Conservation (phyloP, 768 basidiomycete species). For the Dendrothele bispora region DNA sequence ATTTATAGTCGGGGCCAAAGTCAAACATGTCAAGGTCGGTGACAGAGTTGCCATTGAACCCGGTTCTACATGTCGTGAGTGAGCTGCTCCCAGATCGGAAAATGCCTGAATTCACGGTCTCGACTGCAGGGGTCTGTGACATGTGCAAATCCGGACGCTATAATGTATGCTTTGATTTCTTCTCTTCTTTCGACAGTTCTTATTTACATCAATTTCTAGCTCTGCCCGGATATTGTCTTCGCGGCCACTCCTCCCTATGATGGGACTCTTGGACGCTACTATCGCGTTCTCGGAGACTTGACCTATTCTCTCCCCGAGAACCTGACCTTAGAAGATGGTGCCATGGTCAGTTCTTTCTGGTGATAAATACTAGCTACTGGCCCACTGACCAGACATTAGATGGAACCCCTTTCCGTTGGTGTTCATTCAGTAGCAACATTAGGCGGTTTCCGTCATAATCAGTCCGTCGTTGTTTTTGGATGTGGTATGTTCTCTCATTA, state of each 20-base stretch:
- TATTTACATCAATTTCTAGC: constrained; percentile 36
- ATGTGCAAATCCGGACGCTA: constrained; percentile 83
- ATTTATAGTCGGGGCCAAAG: constrained; percentile 65
- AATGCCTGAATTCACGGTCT: constrained; percentile 4
- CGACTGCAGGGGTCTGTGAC: constrained; percentile 48
- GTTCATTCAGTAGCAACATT: constrained; percentile 84
- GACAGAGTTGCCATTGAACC: constrained; percentile 93
- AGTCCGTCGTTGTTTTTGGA: constrained; percentile 83
- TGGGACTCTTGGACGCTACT: constrained; percentile 87
- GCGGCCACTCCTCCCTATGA: constrained; percentile 94
- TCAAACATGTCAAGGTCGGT: constrained; percentile 76
- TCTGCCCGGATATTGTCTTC: constrained; percentile 84
- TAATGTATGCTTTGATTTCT: constrained; percentile 57
- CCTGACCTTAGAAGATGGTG: constrained; percentile 90
- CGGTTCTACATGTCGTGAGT: constrained; percentile 82
- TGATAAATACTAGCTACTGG: no score
- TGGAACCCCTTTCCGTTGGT: constrained; percentile 93
- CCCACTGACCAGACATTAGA: no score
- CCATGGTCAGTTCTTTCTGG: constrained; percentile 63
- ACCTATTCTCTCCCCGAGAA: constrained; percentile 81
- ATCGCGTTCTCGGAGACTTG: constrained; percentile 82
- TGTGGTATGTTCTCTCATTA: constrained; percentile 78
- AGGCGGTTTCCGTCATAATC: constrained; percentile 68
- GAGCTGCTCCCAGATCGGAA: constrained; percentile 16
- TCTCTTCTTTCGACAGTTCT: no score